Percentiles rank a stretch among this genome's conserved stretches.
Conservation (phyloP, 2,329 filamentous ascomycete species). For the Aspergillus clavatus region DNA sequence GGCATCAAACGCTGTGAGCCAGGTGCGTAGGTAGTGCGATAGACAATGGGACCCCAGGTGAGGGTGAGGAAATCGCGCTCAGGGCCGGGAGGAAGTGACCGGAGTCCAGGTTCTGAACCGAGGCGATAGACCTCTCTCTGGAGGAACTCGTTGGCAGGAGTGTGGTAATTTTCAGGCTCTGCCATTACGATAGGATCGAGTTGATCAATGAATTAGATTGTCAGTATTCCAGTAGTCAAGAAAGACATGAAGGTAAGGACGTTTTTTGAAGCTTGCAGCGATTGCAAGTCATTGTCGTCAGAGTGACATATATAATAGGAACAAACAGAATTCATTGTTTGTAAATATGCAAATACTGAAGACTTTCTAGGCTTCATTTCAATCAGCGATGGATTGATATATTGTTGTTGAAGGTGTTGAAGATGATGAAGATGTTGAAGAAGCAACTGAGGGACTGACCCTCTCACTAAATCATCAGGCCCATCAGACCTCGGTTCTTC, state of each 20-base stretch:
- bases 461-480: neutral
- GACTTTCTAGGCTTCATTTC: no score
- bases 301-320: conserved; percentile 2
- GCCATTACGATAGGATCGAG: neutral
- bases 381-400: no score
- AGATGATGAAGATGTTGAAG: no score
- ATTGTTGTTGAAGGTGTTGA: no score
- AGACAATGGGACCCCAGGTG: conserved; percentile 29
- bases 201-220: neutral
- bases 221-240: neutral
- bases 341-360: neutral
- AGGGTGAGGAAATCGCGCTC: conserved; percentile 26
- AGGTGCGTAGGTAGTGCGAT: conserved; percentile 24
- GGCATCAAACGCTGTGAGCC: conserved; percentile 47
- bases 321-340: neutral
- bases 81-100: conserved; percentile 22
- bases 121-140: conserved; percentile 25
- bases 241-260: no score
- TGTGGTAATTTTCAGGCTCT: conserved; percentile 7
- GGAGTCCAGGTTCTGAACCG: conserved; percentile 21
- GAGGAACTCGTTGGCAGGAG: conserved; percentile 22
- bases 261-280: neutral
- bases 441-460: no score
- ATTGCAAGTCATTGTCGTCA: conserved; percentile 1
- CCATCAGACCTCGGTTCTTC: conserved; percentile 18